A percentile compares a stretch with the other conserved stretches of the same genome.
Conservation (phyloP, 2,329 filamentous ascomycete species). For the Remersonia thermophila region DNA sequence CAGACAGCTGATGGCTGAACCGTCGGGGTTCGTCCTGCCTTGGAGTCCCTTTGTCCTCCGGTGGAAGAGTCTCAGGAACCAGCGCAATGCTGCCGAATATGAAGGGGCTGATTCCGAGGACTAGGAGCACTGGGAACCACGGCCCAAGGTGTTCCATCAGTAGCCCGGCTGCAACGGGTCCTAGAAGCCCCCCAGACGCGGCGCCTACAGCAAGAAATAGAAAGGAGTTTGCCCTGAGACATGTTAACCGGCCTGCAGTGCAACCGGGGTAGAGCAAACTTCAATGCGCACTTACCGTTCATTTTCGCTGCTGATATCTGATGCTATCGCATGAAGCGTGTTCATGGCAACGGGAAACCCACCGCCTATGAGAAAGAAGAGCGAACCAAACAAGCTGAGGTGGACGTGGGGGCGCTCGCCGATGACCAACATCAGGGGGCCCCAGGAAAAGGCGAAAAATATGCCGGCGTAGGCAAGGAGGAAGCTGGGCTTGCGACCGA, state of each 20-base stretch:
- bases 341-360: conserved; percentile 15
- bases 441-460: conserved; percentile 11
- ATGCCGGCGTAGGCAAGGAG: conserved; percentile 14
- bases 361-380: conserved; percentile 15
- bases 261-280: no score
- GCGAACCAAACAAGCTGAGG: conserved; percentile 8
- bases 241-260: no score
- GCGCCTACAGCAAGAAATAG: conserved; percentile 13
- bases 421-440: conserved; percentile 8
- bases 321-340: conserved; percentile 13
- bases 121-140: conserved; percentile 12
- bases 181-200: conserved; percentile 8
- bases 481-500: no score
- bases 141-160: conserved; percentile 14
- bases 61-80: conserved; percentile 14
- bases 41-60: neutral
- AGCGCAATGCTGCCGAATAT: conserved; percentile 10
- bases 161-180: conserved; percentile 12
- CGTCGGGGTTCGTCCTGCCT: neutral
- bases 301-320: conserved; percentile 11
- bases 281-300: conserved; percentile 7
- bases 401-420: conserved; percentile 7
- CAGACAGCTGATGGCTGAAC: neutral
- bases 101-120: conserved; percentile 11
- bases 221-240: conserved; percentile 9